Base-by-base conservation (phyloP, 106 monocot species). In the Alisma plantagoaquatica region DNA sequence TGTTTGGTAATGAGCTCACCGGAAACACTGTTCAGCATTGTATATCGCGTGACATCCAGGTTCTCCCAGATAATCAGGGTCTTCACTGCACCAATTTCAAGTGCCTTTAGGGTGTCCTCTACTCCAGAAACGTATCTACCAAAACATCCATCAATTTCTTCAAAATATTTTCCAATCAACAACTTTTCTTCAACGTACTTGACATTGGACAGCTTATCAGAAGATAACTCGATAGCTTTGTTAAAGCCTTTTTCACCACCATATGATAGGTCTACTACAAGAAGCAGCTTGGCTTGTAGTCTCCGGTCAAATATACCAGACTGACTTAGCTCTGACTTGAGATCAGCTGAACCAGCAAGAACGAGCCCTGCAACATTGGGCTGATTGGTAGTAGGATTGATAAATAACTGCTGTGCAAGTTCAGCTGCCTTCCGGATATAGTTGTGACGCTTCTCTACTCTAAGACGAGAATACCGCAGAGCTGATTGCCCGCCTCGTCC, bases 401-500 rank as follows among this genome's bases (percentile, higher is more conserved):
- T 65, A 21, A 15, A 65, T 42, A 65, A 65, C 53, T 65, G 64
- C 17, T 41, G 53, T 2, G 64, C 64, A n/a, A 65, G 64, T 44
- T 65, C 64, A 33, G 64, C 64, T 7, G 64, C 54, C 51, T 65
- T 65, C 3, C 53, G 64, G 8, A 65, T 54, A 45, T n/a, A n/a
- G n/a, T n/a, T n/a, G n/a, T n/a, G n/a, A n/a, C n/a, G n/a, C n/a
- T n/a, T n/a, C n/a, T n/a, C 64, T 54, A 65, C 54, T 27, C 64
- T 41, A 45, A 65, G 64, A 16, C 64, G 64, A 19, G 64, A 52
- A 51, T 54, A 65, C 8, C 64, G 64, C n/a, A 65, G 43, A 4
- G 64, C 64, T 1, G 64, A 65, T 28, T 65, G 64, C 25, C 64
- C 64, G 8, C 64, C 64, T 53, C 64, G 26, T 17, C 64, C 64